Conservation (phyloP, 805 yeast species). For the Wickerhamomyces sydowiorum region DNA sequence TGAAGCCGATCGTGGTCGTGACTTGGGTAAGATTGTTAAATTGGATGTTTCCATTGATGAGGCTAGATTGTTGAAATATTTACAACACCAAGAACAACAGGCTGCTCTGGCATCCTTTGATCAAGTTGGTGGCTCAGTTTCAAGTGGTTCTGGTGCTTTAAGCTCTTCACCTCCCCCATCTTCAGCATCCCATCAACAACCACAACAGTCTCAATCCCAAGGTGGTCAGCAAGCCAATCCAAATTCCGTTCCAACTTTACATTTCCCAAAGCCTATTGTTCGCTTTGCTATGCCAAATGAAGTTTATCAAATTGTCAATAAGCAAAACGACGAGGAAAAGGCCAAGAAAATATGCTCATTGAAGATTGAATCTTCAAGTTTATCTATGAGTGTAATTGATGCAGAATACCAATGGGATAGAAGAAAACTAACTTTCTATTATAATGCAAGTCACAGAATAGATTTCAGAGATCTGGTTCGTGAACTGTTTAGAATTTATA, state of each 20-base stretch:
- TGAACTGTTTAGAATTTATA: constrained; percentile 68
- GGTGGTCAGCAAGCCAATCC: background rate
- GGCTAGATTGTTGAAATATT: constrained; percentile 66
- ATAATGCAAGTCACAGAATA: constrained; percentile 58
- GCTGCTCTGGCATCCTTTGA: constrained; percentile 35
- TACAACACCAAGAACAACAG: constrained; percentile 68
- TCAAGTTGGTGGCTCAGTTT: background rate
- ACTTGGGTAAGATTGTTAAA: constrained; percentile 68
- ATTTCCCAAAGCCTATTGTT: constrained; percentile 65
- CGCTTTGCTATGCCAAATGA: constrained; percentile 75
- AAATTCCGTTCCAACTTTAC: constrained; percentile 15
- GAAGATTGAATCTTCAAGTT: constrained; percentile 16
- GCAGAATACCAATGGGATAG: constrained; percentile 82
- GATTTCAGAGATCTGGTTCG: constrained; percentile 73
- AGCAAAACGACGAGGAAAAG: constrained; percentile 66
- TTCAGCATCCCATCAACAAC: background rate
- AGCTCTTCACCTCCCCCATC: background rate
- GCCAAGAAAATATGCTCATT: constrained; percentile 33
- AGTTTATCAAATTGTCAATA: constrained; percentile 52
- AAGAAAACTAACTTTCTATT: constrained; percentile 69
- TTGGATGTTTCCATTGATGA: constrained; percentile 58
- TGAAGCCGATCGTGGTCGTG: constrained; percentile 83
- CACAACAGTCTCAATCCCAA: no score
- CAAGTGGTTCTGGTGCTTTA: background rate
- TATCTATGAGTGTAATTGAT: constrained; percentile 53